Evolutionary conservation across 2,329 filamentous ascomycete species (phyloP).

Genomic region (Xylaria digitata): DNA sequence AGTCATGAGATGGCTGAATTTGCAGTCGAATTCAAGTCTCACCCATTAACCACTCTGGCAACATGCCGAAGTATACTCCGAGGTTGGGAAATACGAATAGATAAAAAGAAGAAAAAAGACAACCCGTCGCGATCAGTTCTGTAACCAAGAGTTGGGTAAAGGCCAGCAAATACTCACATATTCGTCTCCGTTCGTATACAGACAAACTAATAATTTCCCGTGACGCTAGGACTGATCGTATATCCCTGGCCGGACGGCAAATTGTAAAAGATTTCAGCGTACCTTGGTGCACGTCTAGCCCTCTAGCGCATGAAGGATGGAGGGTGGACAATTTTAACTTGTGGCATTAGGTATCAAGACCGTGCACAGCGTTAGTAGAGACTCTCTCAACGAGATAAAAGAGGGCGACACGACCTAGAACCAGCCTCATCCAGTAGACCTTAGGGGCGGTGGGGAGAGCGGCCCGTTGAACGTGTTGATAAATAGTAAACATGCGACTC

Average conservation of each 20-base stretch:
- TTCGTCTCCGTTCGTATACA: constrained; percentile 11
- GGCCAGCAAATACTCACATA: constrained; percentile 1
- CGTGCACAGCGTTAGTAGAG: constrained; percentile 1
- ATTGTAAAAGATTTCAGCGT: constrained; percentile 7
- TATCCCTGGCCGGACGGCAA: background rate
- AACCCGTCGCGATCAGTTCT: no score
- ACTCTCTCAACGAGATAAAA: constrained; percentile 13
- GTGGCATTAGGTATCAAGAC: constrained; percentile 10
- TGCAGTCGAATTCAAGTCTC: constrained; percentile 46
- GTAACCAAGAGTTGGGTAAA: no score
- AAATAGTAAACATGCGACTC: background rate
- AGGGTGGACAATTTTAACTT: background rate
- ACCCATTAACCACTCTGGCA: constrained; percentile 51
- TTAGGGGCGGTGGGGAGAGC: background rate
- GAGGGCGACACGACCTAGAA: constrained; percentile 28
- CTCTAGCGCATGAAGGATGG: background rate
- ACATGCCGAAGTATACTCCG: constrained; percentile 32
- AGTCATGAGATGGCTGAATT: constrained; percentile 47
- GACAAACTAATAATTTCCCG: constrained; percentile 11
- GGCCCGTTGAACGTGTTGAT: constrained; percentile 17
- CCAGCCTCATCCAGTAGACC: constrained; percentile 5
- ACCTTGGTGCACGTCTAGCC: constrained; percentile 14
- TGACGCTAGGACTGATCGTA: background rate
- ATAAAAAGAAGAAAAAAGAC: background rate
- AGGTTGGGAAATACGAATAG: background rate